Evolutionary conservation across 2,329 filamentous ascomycete species (phyloP), one percentile per base, ranked within the genome.

Genomic region (Arthroderma uncinatum): DNA sequence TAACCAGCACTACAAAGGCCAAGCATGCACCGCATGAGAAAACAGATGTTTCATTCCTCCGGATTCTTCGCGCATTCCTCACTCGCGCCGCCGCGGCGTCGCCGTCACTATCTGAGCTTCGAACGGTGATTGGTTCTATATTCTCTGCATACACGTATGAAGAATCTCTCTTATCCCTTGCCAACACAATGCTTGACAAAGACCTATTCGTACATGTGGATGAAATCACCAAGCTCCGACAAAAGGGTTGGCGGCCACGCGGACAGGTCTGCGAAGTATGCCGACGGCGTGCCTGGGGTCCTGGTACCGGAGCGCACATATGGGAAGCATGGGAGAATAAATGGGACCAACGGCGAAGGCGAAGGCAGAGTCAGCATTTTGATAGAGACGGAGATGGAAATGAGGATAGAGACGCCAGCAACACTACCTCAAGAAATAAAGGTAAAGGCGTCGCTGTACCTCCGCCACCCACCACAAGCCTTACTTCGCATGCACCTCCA

Each of bases 81-180:
- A 83, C 86, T 0, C 83, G 89, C 48, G 92, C 91, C 0, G 86
- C 89, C 0, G 80, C 82, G 23, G 84, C 85, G 16, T 94, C 90
- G 0, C 91, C 93, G 0, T 94, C 87, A 10, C 78, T 98, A 1
- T 85, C 89, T 1, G 90, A 97, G 67, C 79, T 98, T 2, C 86
- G 93, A 47, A 82, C 82, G 5, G 91, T 97, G 0, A 80, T 98
- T 1, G 78, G 83, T 0, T 93, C 91, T 10, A 92, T 98, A 57
- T 97, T 98, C 73, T 84, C 92, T 0, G 92, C 93, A 0, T 98
- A 98, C 68, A 86, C 90, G 0, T 96, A 97, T 68, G 93, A 98
- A 70, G 88, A 92, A 69, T 91, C 87, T 0, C 87, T 98, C 14
- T 79, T 98, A 19, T 79, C 81, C 1, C 81, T 98, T 2, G 89